Evolutionary conservation across 2,329 filamentous ascomycete species (phyloP).

Genomic region (Eutypella sp.): DNA sequence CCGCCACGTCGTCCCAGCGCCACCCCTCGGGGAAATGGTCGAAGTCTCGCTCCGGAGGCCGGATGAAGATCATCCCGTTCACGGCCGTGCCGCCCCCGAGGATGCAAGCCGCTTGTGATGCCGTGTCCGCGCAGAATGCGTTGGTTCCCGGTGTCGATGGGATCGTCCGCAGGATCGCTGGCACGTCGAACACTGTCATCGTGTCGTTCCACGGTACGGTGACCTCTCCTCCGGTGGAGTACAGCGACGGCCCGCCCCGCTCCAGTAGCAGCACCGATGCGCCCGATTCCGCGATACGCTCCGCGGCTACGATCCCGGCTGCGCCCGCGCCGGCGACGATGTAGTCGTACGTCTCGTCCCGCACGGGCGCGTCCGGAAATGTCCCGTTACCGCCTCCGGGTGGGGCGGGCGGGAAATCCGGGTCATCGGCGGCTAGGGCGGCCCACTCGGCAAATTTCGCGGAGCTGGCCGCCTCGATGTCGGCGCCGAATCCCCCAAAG

Average conservation of each 20-base stretch:
- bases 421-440: constrained; percentile 11
- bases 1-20: constrained; percentile 21
- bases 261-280: constrained; percentile 33
- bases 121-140: constrained; percentile 31
- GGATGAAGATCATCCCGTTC: constrained; percentile 29
- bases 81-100: constrained; percentile 31
- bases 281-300: constrained; percentile 31
- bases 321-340: constrained; percentile 34
- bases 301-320: constrained; percentile 30
- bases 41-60: constrained; percentile 27
- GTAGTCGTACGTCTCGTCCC: constrained; percentile 30
- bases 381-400: constrained; percentile 1
- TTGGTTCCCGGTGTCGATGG: constrained; percentile 15
- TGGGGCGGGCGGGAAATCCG: constrained; percentile 5
- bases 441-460: constrained; percentile 24
- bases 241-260: constrained; percentile 30
- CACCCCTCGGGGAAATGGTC: constrained; percentile 26
- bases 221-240: constrained; percentile 25
- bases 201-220: constrained; percentile 27
- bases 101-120: constrained; percentile 30
- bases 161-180: constrained; percentile 22
- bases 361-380: constrained; percentile 11
- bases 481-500: constrained; percentile 33
- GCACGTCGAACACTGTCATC: constrained; percentile 27
- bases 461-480: constrained; percentile 28